Conservation (phyloP, 140 eudicot species). For the Stevia rebaudiana region DNA sequence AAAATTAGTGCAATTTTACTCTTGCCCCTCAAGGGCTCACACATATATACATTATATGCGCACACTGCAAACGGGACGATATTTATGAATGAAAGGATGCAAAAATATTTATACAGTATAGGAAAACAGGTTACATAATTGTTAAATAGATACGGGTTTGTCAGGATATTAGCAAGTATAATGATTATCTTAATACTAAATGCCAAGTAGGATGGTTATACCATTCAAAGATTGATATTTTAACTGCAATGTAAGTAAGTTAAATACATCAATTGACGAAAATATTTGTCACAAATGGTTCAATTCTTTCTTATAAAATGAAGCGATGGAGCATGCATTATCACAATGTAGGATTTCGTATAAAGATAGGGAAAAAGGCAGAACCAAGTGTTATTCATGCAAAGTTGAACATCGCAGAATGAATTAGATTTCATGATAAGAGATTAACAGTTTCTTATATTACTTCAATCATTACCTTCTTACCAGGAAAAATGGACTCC, state of each 20-base stretch:
- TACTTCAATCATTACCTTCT: conserved; percentile 70
- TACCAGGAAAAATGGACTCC: conserved; percentile 88
- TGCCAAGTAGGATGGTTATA: not conserved
- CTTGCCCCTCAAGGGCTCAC: too few relatives aligned
- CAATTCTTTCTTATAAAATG: not conserved
- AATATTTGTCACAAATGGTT: not conserved
- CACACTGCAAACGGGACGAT: too few relatives aligned
- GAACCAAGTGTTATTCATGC: not conserved
- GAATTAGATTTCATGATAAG: conserved; percentile 8
- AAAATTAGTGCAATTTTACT: too few relatives aligned
- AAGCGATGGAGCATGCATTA: not conserved
- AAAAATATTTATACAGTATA: not conserved
- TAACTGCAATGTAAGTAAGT: not conserved
- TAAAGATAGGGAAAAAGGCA: not conserved
- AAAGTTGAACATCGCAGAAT: not conserved
- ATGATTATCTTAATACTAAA: not conserved
- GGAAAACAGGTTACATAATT: not conserved
- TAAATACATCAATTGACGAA: not conserved
- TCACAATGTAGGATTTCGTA: too few relatives aligned
- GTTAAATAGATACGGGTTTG: not conserved
- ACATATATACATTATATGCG: too few relatives aligned
- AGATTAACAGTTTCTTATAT: conserved; percentile 13
- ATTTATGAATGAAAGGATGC: too few relatives aligned
- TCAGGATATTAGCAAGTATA: conserved; percentile 2
- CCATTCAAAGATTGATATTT: not conserved